Evolutionary conservation across 768 basidiomycete genomes (phyloP), one percentile per base, ranked within the genome.

Genomic region (Lactarius deliciosus): DNA sequence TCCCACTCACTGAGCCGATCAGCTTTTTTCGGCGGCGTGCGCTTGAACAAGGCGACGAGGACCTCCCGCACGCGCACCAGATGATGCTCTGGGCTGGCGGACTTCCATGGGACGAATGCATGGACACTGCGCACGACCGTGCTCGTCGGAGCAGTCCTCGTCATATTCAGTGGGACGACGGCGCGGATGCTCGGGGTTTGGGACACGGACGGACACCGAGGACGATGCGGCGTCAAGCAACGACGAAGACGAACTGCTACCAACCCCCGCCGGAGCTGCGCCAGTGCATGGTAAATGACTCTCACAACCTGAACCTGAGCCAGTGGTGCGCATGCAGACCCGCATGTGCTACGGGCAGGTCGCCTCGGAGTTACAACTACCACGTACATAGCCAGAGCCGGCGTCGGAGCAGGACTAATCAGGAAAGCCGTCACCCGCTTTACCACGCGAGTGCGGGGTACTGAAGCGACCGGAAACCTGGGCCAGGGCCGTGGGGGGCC

Each of bases 21-120:
- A 98, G 98, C 79, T 82, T 11, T 97, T 70, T 88, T 97, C 90
- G 88, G 72, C 81, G 80, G 34, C 91, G 96, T 67, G 88, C 85
- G 2, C 86, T 93, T 96, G 1, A 95, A 98, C 10, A 36, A 36
- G 0, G 36, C 36, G 36, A 11, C 11, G 11, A 36, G 10, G 36
- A 36, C 36, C 36, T 36, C 36, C 36, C 36, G 36, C 36, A 36
- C 36, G 36, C 36, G 36, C 36, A 36, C 11, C 96, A 98, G 73
- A 96, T 98, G 93, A 97, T 98, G 95, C 3, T 98, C 78, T 99
- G 96, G 97, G 96, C 96, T 1, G 96, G 96, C 94, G 2, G 96
- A 96, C 2, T 96, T 99, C 81, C 89, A 89, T 64, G 96, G 97
- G n/a, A 82, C 86, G 34, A 96, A 96, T 73, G 94, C 94, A 0